These are phyloP conservation scores for Calocybe gangraenosa DNA, from an alignment of 768 basidiomycete species.

Conservation along the genomic window DNA sequence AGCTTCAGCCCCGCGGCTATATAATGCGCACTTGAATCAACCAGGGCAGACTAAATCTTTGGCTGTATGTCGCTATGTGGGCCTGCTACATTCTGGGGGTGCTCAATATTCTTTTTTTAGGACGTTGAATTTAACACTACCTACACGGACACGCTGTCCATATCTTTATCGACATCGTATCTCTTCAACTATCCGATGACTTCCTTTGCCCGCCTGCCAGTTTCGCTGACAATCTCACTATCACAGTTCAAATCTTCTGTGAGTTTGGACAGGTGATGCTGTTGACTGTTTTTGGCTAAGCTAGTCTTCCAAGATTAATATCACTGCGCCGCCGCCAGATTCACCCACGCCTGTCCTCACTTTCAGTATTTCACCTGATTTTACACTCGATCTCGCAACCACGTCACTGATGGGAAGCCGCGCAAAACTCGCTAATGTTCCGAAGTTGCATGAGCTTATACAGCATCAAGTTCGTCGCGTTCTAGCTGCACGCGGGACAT, in stretches of 20 bases:
- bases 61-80: slow-evolving; percentile 24
- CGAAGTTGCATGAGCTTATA: slow-evolving; percentile 94
- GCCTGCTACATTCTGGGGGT: slow-evolving; percentile 1
- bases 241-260: slow-evolving; percentile 70
- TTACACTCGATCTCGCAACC: slow-evolving; percentile 81
- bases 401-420: slow-evolving; percentile 93
- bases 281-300: slow-evolving; percentile 6
- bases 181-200: slow-evolving; percentile 82
- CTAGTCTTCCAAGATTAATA: slow-evolving; percentile 43
- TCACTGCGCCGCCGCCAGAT: slow-evolving; percentile 56
- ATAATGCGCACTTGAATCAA: slow-evolving; percentile 57
- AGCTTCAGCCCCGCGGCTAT: slow-evolving; percentile 71
- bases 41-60: slow-evolving; percentile 19
- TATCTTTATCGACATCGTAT: slow-evolving; percentile 80
- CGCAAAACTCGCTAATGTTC: slow-evolving; percentile 96
- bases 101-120: slow-evolving; percentile 33
- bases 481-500: slow-evolving; percentile 54
- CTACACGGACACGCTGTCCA: slow-evolving; percentile 79
- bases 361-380: slow-evolving; percentile 77
- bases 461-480: slow-evolving; percentile 74
- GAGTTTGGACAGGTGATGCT: slow-evolving; percentile 21
- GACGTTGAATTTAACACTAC: slow-evolving; percentile 79
- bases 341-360: slow-evolving; percentile 58
- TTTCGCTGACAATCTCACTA: slow-evolving; percentile 75
- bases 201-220: slow-evolving; percentile 79